Evolutionary conservation across 495 filamentous ascomycete species (phyloP).

Genomic region (Trichoderma erinaceum): DNA sequence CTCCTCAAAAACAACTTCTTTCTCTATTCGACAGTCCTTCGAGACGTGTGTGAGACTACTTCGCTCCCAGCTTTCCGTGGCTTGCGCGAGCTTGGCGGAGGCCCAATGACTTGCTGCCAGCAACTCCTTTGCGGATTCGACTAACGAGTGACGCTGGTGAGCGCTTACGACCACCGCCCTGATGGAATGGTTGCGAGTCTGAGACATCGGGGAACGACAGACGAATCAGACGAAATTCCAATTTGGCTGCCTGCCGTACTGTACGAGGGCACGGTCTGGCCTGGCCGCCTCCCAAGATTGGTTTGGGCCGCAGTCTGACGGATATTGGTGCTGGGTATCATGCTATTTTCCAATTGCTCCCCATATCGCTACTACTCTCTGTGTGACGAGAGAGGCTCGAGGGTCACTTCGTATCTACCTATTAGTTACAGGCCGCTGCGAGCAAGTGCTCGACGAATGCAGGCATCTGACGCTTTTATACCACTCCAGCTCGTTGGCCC

Average conservation of each 20-base stretch:
- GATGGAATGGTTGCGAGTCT: conserved; percentile 3
- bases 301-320: neutral
- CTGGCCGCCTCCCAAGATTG: neutral
- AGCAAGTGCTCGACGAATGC: conserved; percentile 3
- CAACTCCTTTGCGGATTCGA: neutral
- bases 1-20: neutral
- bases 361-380: conserved; percentile 2
- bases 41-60: neutral
- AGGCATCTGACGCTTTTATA: neutral
- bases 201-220: neutral
- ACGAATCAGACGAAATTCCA: neutral
- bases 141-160: neutral
- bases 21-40: neutral
- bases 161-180: neutral
- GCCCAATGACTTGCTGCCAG: conserved; percentile 1
- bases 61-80: neutral
- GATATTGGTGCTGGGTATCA: neutral
- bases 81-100: neutral
- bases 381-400: neutral
- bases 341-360: neutral
- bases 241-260: neutral
- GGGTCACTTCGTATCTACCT: neutral
- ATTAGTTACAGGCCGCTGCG: neutral
- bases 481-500: conserved; percentile 5
- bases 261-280: too few species aligned